Conservation (phyloP, 2,329 filamentous ascomycete species). For the Xylariales sp. region DNA sequence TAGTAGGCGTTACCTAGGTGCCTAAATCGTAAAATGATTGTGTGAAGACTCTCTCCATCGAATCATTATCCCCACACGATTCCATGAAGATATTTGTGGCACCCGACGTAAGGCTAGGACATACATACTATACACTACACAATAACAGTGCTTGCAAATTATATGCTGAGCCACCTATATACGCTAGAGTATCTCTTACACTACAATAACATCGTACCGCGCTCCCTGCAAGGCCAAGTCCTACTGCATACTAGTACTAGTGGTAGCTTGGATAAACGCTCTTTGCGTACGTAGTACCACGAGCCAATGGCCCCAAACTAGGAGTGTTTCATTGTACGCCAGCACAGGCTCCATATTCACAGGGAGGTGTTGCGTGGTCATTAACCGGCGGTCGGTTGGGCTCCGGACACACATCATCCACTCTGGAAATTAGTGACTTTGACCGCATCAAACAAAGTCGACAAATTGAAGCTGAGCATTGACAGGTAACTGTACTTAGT, state of each 20-base stretch:
- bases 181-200: too few species aligned
- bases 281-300: neutral
- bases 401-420: neutral
- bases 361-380: constrained; percentile 5
- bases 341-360: neutral
- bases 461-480: constrained; percentile 5
- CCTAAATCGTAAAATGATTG: neutral
- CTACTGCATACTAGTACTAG: neutral
- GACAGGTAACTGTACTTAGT: constrained; percentile 3
- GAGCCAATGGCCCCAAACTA: constrained; percentile 34
- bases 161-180: too few species aligned
- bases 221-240: neutral
- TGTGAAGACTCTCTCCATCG: constrained; percentile 2
- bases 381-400: constrained; percentile 6
- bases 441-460: constrained; percentile 6
- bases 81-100: neutral
- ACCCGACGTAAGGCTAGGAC: neutral
- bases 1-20: too few species aligned
- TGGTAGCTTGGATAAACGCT: neutral
- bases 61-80: neutral
- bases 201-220: neutral
- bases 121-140: neutral
- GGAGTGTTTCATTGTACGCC: constrained; percentile 45
- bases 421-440: constrained; percentile 1
- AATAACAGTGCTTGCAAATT: neutral